These are phyloP conservation scores for Magnaporthiopsis rhizophila DNA, from an alignment of 2,329 filamentous ascomycete species.

Conservation along the genomic window DNA sequence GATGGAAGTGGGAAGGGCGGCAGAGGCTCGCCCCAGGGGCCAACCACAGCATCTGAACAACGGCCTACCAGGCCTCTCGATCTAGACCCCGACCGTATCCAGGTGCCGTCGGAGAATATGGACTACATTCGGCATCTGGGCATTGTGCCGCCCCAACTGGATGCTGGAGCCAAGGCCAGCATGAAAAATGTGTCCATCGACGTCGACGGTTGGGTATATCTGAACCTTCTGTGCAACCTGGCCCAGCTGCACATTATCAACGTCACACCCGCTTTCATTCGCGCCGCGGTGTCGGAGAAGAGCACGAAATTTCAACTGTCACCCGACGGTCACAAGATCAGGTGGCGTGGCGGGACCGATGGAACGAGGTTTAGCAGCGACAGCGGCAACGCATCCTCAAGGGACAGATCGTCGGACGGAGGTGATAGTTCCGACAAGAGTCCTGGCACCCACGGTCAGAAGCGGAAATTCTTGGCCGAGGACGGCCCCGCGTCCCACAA, in stretches of 20 bases:
- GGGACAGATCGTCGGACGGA: constrained; percentile 41
- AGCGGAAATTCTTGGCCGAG: constrained; percentile 30
- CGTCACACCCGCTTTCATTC: constrained; percentile 70
- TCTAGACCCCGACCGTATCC: constrained; percentile 68
- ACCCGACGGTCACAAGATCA: constrained; percentile 66
- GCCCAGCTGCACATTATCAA: constrained; percentile 81
- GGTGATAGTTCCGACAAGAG: constrained; percentile 32
- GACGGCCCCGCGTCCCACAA: constrained; percentile 26
- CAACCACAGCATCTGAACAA: constrained; percentile 50
- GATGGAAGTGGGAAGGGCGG: constrained; percentile 20
- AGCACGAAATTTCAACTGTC: constrained; percentile 74
- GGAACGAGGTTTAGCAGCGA: constrained; percentile 61
- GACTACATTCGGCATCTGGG: constrained; percentile 71
- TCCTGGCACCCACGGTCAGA: constrained; percentile 30
- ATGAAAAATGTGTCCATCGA: constrained; percentile 47
- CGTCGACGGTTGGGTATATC: constrained; percentile 70
- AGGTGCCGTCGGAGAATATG: constrained; percentile 70
- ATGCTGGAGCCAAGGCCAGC: constrained; percentile 31
- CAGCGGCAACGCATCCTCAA: constrained; percentile 40
- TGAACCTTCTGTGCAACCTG: constrained; percentile 73
- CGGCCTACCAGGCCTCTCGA: constrained; percentile 70
- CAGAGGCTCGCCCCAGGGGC: constrained; percentile 27
- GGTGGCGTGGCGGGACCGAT: constrained; percentile 65
- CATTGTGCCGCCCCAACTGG: constrained; percentile 50
- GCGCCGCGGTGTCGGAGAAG: constrained; percentile 59